A percentile compares a stretch with the other conserved stretches of the same genome.
phyloP scores from a whole-genome alignment of 148 eudicot species.

The Bassia scoparia region DNA sequence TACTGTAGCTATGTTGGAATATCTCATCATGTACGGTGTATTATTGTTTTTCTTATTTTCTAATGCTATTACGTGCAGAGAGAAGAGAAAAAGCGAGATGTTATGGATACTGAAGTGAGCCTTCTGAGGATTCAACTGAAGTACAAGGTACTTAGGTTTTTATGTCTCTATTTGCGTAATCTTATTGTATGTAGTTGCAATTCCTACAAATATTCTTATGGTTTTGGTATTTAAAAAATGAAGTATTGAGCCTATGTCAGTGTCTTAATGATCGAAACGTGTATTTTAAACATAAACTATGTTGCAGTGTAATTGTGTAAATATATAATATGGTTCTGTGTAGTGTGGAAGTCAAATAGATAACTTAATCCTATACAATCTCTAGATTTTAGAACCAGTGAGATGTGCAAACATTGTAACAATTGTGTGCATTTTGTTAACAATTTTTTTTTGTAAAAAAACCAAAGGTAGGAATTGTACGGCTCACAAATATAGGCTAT shows the following conservation, averaged over 20 bases:
- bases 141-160: constrained; percentile 63
- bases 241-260: background rate
- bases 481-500: background rate
- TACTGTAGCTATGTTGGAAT: background rate
- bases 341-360: background rate
- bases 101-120: constrained; percentile 81
- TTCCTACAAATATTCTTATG: background rate
- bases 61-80: constrained; percentile 48
- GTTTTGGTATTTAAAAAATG: background rate
- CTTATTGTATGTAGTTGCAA: constrained; percentile 8
- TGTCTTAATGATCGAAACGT: background rate
- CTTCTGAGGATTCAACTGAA: constrained; percentile 88
- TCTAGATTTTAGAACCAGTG: background rate
- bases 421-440: too few species aligned
- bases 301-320: too few species aligned
- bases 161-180: background rate
- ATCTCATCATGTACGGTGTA: background rate
- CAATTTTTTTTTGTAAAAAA: too few species aligned
- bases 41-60: background rate
- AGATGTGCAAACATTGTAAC: background rate
- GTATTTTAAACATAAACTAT: too few species aligned
- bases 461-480: too few species aligned
- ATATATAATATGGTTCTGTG: background rate
- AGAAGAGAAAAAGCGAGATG: constrained; percentile 95
- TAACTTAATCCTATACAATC: background rate